phyloP scores from a whole-genome alignment of 352 stramenopile species.

The Pilasporangium apinafurcum region DNA sequence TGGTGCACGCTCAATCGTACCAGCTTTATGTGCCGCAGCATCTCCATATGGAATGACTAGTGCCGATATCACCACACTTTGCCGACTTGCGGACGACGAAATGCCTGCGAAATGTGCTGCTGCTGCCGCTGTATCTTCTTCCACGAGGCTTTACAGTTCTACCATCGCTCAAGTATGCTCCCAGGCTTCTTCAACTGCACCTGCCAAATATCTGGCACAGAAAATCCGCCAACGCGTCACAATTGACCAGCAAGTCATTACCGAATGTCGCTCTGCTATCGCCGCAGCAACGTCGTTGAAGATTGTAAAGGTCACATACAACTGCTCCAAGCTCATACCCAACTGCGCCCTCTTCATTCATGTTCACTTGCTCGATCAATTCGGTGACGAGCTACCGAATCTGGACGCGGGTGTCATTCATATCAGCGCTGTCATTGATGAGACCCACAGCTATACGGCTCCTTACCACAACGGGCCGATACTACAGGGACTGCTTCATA shows the following conservation, averaged over 20 bases:
- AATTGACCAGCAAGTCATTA: slow-evolving; percentile 12
- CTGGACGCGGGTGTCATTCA: slow-evolving; percentile 18
- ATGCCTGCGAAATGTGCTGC: slow-evolving; percentile 33
- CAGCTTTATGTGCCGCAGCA: slow-evolving; percentile 21
- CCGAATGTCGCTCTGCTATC: slow-evolving; percentile 20
- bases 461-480: background rate
- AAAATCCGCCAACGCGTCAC: slow-evolving; percentile 15
- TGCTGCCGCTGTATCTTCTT: slow-evolving; percentile 13
- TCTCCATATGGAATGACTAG: slow-evolving; percentile 39
- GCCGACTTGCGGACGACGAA: slow-evolving; percentile 15
- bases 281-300: slow-evolving; percentile 22
- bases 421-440: slow-evolving; percentile 4
- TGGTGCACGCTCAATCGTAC: slow-evolving; percentile 15
- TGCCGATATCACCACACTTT: slow-evolving; percentile 26
- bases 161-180: slow-evolving; percentile 26
- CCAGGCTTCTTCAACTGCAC: slow-evolving; percentile 19
- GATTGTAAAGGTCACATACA: slow-evolving; percentile 39
- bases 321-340: slow-evolving; percentile 32
- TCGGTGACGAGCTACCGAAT: slow-evolving; percentile 25
- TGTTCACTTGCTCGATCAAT: slow-evolving; percentile 49
- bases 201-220: slow-evolving; percentile 35
- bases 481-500: slow-evolving; percentile 1
- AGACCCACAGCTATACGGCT: background rate
- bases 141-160: slow-evolving; percentile 19
- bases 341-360: slow-evolving; percentile 32